Base-by-base conservation (phyloP, 306 rosid species). In the Vigna radiata region DNA sequence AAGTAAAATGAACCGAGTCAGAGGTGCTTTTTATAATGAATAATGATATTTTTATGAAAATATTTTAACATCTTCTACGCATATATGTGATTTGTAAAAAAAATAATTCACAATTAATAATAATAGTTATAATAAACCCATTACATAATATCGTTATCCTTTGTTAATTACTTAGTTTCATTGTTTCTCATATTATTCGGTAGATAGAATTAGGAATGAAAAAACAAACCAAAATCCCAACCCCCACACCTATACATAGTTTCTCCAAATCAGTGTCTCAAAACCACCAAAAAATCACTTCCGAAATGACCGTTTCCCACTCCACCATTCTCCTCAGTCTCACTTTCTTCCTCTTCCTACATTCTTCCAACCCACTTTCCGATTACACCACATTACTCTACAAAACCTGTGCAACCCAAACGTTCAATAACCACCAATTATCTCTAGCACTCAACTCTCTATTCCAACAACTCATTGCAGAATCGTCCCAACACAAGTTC, bases 401-500 rank as follows among this genome's bases (percentile, higher is more conserved):
- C 91, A 88, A 83, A 47, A 77, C 64, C 29, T 93, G 96, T 31
- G 66, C 90, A 53, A 83, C 18, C 47, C 83, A 83, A 79, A 83
- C 81, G 77, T 76, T 77, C 72, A 62, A 61, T 11, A 62, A 61
- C 11, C 18, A 29, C 48, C 50, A 53, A 47, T 58, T 69, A 1
- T 55, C 89, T 9, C 85, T 82, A 82, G 47, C 89, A 44, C 93
- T 90, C 8, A 67, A 84, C 17, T 82, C 88, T 9, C 84, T 93
- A 8, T 89, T 91, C 79, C 84, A 89, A 15, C 76, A 72, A 33
- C 88, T 93, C 74, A 27, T 82, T 2, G 37, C 89, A 9, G 88
- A 80, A 41, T 89, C 98, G 58, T 80, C 85, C 17, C 85, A 85
- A 7, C 46, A 83, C 25, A 90, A 72, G 54, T 93, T 89, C 83